Conservation (phyloP, 805 yeast genomes). For the Cyberlindnera japonica region DNA sequence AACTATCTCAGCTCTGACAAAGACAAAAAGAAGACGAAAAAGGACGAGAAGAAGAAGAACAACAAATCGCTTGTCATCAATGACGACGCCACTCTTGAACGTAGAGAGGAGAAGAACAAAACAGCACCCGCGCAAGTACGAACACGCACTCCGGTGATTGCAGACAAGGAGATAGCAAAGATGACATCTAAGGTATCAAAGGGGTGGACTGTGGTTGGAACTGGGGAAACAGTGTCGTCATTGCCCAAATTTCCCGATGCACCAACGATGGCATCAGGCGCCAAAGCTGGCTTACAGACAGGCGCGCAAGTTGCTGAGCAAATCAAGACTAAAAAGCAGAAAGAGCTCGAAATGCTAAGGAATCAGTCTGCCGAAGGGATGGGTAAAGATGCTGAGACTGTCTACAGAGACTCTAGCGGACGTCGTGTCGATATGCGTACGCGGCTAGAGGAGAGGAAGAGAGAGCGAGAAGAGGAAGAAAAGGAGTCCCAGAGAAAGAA, state of each 20-base stretch:
- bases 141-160: background rate
- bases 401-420: slow-evolving; percentile 63
- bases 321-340: slow-evolving; percentile 30
- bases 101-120: slow-evolving; percentile 14
- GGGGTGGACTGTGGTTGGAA: slow-evolving; percentile 26
- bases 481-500: slow-evolving; percentile 27
- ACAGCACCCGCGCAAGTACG: background rate
- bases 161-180: too few relatives aligned
- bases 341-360: slow-evolving; percentile 20
- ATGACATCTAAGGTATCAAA: slow-evolving; percentile 1
- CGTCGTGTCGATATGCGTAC: slow-evolving; percentile 41
- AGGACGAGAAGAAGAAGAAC: slow-evolving; percentile 11
- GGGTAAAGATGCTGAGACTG: slow-evolving; percentile 33
- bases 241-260: background rate
- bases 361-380: slow-evolving; percentile 8
- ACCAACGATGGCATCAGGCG: slow-evolving; percentile 29
- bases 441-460: slow-evolving; percentile 25
- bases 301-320: slow-evolving; percentile 40
- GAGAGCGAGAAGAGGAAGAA: slow-evolving; percentile 29
- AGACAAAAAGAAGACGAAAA: slow-evolving; percentile 28
- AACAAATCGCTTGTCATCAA: slow-evolving; percentile 20
- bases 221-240: slow-evolving; percentile 14
- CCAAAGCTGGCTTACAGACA: slow-evolving; percentile 45
- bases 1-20: slow-evolving; percentile 23
- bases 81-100: slow-evolving; percentile 11